Evolutionary conservation across 352 stramenopile species (phyloP), one percentile per base, ranked within the genome.

Genomic region (Phytopythium cucurbitacearum): DNA sequence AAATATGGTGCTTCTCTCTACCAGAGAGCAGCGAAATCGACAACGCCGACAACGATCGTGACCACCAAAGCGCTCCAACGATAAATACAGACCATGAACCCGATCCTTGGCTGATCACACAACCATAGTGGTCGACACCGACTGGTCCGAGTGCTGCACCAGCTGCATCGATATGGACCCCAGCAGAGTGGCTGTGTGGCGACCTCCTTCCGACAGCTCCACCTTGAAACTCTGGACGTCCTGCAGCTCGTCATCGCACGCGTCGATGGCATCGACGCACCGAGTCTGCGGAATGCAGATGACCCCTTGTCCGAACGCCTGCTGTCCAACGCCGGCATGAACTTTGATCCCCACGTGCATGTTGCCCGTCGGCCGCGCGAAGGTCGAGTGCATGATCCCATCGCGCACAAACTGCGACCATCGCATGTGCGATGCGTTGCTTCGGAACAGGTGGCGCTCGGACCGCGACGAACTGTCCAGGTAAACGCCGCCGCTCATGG

Each of bases 321-420:
- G 65, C 35, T 69, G 53, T 8, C 65, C 57, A 7, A 56, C 64
- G 40, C 78, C 78, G 4, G 68, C 66, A 33, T 91, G 76, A 12
- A 91, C 70, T 55, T 91, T 91, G 54, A 91, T 70, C 8, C 76
- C 77, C 10, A 83, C 73, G 60, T 91, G 80, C 77, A 89, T 91
- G 41, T 54, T n/a, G 32, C 65, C 59, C 12, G 63, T 64, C 33
- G 69, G 69, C 10, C 78, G 73, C 21, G 68, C 69, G 28, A 82
- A 77, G 11, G 80, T 91, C 16, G 68, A 57, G 65, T 91, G 80
- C 8, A 64, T 68, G 42, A 85, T 59, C 16, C 80, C 77, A 15
- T 76, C 58, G 2, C 66, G 63, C 40, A 78, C 59, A 40, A 85
- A 85, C 54, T 80, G 65, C 3, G 48, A 40, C 73, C 73, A 82